Percentiles rank a stretch among this genome's conserved stretches.
Evolutionary conservation across 192 early-diverging fungal species (phyloP).

Genomic region (Pilaira anomala): DNA sequence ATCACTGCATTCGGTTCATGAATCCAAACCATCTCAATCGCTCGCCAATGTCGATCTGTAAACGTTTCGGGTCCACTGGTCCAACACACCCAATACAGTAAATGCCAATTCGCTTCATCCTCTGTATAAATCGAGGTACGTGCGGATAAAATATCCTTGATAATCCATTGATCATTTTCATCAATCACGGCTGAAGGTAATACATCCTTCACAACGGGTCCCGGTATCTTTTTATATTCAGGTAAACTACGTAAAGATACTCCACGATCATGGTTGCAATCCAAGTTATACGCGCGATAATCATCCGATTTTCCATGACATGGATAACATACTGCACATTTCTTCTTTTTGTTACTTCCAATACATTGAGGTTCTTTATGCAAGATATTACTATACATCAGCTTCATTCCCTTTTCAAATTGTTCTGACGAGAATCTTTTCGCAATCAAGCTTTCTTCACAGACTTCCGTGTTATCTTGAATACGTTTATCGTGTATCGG

Average conservation of each 20-base stretch:
- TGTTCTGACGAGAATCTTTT: slow-evolving; percentile 33
- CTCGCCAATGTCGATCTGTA: slow-evolving; percentile 51
- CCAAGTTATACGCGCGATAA: slow-evolving; percentile 47
- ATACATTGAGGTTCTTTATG: slow-evolving; percentile 41
- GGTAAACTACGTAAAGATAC: slow-evolving; percentile 37
- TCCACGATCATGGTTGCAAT: slow-evolving; percentile 49
- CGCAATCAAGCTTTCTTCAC: slow-evolving; percentile 57
- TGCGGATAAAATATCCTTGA: slow-evolving; percentile 44
- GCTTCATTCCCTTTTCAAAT: slow-evolving; percentile 32
- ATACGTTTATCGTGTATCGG: slow-evolving; percentile 56
- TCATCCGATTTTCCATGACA: slow-evolving; percentile 46
- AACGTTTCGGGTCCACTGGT: slow-evolving; percentile 52
- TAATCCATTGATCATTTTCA: slow-evolving; percentile 54
- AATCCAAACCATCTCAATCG: slow-evolving; percentile 56
- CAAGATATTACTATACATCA: slow-evolving; percentile 51
- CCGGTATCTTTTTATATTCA: slow-evolving; percentile 17
- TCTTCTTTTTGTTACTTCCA: slow-evolving; percentile 33
- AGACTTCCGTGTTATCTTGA: slow-evolving; percentile 48
- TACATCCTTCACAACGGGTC: slow-evolving; percentile 22
- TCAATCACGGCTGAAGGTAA: slow-evolving; percentile 20
- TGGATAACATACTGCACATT: slow-evolving; percentile 56
- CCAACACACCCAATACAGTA: slow-evolving; percentile 59
- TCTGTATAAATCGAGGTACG: slow-evolving; percentile 52
- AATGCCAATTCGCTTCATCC: slow-evolving; percentile 49
- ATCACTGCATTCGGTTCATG: slow-evolving; percentile 53